These are phyloP conservation scores for Saccharomycopsis lassenensis DNA, from an alignment of 805 yeast species.

Conservation along the genomic window DNA sequence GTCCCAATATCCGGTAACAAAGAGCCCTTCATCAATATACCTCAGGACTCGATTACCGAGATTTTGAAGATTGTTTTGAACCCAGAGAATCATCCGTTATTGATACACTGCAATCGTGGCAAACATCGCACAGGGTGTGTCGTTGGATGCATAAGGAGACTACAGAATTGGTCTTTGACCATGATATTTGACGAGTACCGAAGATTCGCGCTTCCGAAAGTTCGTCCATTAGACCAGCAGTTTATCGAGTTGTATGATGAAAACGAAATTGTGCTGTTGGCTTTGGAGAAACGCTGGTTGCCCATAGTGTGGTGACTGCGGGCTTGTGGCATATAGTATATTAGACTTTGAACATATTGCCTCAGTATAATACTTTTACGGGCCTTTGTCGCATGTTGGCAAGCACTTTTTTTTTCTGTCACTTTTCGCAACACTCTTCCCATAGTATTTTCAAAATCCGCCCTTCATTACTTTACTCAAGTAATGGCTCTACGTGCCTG, in stretches of 20 bases:
- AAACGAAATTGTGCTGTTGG: constrained; percentile 43
- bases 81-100: constrained; percentile 82
- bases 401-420: neutral
- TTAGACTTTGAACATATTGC: neutral
- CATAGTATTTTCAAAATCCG: neutral
- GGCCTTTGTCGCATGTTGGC: neutral
- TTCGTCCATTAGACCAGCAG: constrained; percentile 91
- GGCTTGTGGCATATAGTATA: neutral
- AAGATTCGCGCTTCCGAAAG: constrained; percentile 89
- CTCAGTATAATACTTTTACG: too few species aligned
- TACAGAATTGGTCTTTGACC: constrained; percentile 87
- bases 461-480: neutral
- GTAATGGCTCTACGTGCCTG: neutral
- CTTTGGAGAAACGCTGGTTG: constrained; percentile 42
- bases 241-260: constrained; percentile 85
- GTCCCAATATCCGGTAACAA: constrained; percentile 93
- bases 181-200: constrained; percentile 95
- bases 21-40: constrained; percentile 80
- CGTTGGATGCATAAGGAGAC: constrained; percentile 80
- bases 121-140: constrained; percentile 96
- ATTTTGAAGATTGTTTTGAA: constrained; percentile 74
- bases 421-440: neutral
- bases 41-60: constrained; percentile 56
- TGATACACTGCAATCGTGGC: constrained; percentile 93
- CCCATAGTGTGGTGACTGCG: constrained; percentile 53